Base-by-base conservation (phyloP, 768 basidiomycete genomes). In the Podaxis mareebaensis region DNA sequence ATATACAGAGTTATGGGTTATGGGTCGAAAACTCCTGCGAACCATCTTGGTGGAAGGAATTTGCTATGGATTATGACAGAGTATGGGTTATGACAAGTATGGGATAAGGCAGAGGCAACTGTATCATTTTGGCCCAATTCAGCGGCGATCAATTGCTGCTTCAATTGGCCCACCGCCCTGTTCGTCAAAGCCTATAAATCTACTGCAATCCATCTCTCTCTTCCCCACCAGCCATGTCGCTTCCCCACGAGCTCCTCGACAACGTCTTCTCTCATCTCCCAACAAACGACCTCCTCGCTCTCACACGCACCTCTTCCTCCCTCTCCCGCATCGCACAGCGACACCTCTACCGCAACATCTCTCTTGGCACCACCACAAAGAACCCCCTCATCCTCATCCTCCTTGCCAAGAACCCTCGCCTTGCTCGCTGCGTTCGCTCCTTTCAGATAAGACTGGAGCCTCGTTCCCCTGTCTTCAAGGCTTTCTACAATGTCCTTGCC, bases 211-310 rank as follows among this genome's bases (percentile, higher is more conserved):
- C 53, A 33, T 28, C 52, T 57, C 60, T 61, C 58, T 60, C 53
- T 66, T 52, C 53, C 64, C 57, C 61, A 61, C 40, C 36, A 59
- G 85, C 65, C 66, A 74, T 51, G 67, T 65, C 52, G 38, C 78
- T 91, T 54, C 90, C 91, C 57, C 66, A 74, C 51, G 91, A 93
- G 69, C 84, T 92, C 68, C 68, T 89, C 67, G 83, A 86, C 75
- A 70, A 73, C 72, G 73, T 91, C 71, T 75, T 75, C 69, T 46
- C 72, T 67, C 59, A 66, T 70, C 68, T 71, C 24, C 49, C 57
- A 52, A 59, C 66, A 13, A 26, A 61, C 10, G 79, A 82, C 74
- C 85, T 91, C 67, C 74, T 78, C 53, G 71, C 80, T 11, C 77
- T 89, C 66, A 79, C 88, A 1, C 74, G 70, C 20, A 77, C 84